phyloP scores from a whole-genome alignment of 257 asterid genomes.

The Solanum pennellii region DNA sequence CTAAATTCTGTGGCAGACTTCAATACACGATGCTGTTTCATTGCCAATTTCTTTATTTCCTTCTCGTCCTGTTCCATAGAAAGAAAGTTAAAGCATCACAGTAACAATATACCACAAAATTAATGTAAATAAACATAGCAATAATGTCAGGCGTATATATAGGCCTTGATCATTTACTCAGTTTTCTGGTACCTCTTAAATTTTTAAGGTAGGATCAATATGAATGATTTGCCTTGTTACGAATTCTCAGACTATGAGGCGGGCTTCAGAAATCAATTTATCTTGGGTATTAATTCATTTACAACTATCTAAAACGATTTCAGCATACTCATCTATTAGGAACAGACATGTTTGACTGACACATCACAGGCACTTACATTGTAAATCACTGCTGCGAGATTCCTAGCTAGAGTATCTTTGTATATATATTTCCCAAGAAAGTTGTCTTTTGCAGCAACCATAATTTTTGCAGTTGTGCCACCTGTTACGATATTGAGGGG shows the following conservation, averaged over 20 bases:
- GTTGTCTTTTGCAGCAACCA: constrained; percentile 94
- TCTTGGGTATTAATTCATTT: neutral
- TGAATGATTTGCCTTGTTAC: neutral
- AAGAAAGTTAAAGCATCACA: neutral
- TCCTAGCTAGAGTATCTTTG: constrained; percentile 87
- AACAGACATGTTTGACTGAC: neutral
- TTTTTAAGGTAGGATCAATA: neutral
- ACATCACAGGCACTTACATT: constrained; percentile 30
- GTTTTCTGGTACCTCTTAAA: neutral
- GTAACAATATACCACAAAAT: neutral
- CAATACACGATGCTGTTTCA: constrained; percentile 64
- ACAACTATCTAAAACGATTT: neutral
- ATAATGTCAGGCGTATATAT: neutral
- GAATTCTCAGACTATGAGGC: neutral
- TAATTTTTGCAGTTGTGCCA: constrained; percentile 93
- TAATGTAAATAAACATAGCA: neutral
- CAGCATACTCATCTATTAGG: neutral
- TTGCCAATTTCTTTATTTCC: constrained; percentile 78
- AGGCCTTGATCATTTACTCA: neutral
- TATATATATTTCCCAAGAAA: constrained; percentile 88
- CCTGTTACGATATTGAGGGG: constrained; percentile 87
- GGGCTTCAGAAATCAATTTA: neutral
- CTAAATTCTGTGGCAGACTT: constrained; percentile 70
- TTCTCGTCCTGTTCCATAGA: constrained; percentile 69
- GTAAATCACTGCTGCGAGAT: constrained; percentile 88